A percentile compares a stretch with the other conserved stretches of the same genome.
Evolutionary conservation across 345 rosid species (phyloP).

Genomic region (Gossypium ekmanianum): DNA sequence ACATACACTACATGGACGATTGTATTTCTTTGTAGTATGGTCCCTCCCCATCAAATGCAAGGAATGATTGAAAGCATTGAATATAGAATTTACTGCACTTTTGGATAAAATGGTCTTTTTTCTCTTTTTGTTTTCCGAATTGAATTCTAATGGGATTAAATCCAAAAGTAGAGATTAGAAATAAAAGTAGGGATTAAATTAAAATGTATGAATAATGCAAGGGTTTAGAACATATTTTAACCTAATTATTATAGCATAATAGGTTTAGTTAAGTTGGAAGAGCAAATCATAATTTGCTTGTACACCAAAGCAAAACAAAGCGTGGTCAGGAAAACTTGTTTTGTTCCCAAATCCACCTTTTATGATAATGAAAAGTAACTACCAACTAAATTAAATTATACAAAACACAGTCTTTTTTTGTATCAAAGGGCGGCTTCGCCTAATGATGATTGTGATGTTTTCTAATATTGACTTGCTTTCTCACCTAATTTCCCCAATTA

Average conservation of each 20-base stretch:
- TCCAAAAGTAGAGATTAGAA: too few species aligned
- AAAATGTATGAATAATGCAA: too few species aligned
- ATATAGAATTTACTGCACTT: neutral
- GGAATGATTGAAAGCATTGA: slow-evolving; percentile 2
- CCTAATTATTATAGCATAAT: too few species aligned
- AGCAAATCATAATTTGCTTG: too few species aligned
- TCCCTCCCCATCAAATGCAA: neutral
- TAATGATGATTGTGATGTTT: neutral
- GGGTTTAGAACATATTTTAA: too few species aligned
- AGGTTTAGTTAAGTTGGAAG: too few species aligned
- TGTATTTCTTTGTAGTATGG: neutral
- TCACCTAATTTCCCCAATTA: neutral
- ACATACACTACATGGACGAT: neutral
- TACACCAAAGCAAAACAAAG: too few species aligned
- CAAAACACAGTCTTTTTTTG: neutral
- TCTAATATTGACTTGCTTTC: neutral
- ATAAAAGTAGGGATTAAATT: too few species aligned
- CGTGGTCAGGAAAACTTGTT: neutral
- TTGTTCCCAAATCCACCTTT: neutral
- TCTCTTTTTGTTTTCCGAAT: too few species aligned
- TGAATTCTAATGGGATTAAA: too few species aligned
- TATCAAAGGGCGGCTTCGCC: neutral
- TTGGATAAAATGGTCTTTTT: too few species aligned
- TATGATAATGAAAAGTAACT: neutral
- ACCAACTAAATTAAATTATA: neutral